Percentiles rank a stretch among this genome's conserved stretches.
phyloP scores from a whole-genome alignment of 1,139 yeast species.

The Candida glucosophila region DNA sequence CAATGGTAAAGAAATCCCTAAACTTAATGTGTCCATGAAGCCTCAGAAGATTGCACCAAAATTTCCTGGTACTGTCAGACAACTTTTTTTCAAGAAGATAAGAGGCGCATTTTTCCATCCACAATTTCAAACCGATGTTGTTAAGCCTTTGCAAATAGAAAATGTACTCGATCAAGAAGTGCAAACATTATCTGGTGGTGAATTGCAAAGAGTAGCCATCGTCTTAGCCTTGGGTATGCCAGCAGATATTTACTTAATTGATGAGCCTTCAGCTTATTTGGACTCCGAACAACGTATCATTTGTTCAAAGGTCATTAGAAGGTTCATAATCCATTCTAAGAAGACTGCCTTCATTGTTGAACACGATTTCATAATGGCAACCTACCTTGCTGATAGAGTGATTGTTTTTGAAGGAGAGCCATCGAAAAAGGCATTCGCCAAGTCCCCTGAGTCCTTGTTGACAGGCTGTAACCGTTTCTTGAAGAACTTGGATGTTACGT shows the following conservation, averaged over 20 bases:
- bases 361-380: conserved; percentile 99
- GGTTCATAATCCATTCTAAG: conserved; percentile 91
- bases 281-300: conserved; percentile 99
- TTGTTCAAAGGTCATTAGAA: conserved; percentile 96
- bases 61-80: conserved; percentile 97
- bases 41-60: conserved; percentile 99
- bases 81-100: conserved; percentile 90
- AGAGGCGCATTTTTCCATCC: conserved; percentile 92
- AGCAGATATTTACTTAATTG: conserved; percentile 93
- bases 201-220: conserved; percentile 97
- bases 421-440: conserved; percentile 74
- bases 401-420: conserved; percentile 97
- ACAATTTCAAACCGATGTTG: conserved; percentile 96
- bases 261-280: conserved; percentile 96
- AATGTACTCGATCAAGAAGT: conserved; percentile 96
- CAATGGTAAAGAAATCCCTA: conserved; percentile 69
- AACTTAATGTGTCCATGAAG: conserved; percentile 89
- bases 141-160: conserved; percentile 89
- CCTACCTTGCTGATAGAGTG: conserved; percentile 95
- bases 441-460: conserved; percentile 81
- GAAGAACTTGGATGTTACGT: conserved; percentile 94
- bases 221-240: conserved; percentile 88
- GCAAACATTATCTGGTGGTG: conserved; percentile 97
- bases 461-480: conserved; percentile 97
- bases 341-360: conserved; percentile 97